Conservation (phyloP, 2,329 filamentous ascomycete genomes). For the Triangularia setosa region DNA sequence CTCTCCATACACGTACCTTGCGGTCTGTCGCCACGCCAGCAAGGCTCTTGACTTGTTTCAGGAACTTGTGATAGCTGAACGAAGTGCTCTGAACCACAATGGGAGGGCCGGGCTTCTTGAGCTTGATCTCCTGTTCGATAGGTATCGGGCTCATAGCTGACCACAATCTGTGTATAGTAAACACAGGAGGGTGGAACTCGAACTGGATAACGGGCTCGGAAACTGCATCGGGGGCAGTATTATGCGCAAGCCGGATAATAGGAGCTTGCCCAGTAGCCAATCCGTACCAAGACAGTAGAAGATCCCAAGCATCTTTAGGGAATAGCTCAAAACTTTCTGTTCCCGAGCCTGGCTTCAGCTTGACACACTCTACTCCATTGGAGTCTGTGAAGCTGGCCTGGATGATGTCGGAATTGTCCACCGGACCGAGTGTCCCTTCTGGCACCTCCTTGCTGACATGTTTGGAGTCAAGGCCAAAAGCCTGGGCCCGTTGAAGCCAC, state of each 20-base stretch:
- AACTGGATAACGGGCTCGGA: slow-evolving; percentile 65
- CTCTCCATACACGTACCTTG: slow-evolving; percentile 74
- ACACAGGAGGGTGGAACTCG: slow-evolving; percentile 79
- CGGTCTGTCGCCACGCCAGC: slow-evolving; percentile 63
- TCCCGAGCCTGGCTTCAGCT: slow-evolving; percentile 65
- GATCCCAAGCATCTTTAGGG: slow-evolving; percentile 74
- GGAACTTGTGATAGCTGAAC: slow-evolving; percentile 67
- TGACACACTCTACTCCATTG: slow-evolving; percentile 58
- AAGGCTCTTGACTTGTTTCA: slow-evolving; percentile 67
- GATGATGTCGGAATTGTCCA: slow-evolving; percentile 85
- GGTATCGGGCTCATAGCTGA: slow-evolving; percentile 54
- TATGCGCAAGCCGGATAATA: slow-evolving; percentile 73
- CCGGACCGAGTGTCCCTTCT: slow-evolving; percentile 64
- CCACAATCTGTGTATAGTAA: slow-evolving; percentile 78
- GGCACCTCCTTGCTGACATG: slow-evolving; percentile 55
- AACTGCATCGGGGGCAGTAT: slow-evolving; percentile 61
- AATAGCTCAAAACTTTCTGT: slow-evolving; percentile 74
- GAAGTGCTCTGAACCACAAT: slow-evolving; percentile 68
- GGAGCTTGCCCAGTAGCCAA: slow-evolving; percentile 64
- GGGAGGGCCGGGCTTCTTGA: slow-evolving; percentile 57
- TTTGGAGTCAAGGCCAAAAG: slow-evolving; percentile 58
- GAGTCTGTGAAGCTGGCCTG: slow-evolving; percentile 54
- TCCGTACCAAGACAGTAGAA: slow-evolving; percentile 80
- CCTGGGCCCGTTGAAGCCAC: slow-evolving; percentile 73
- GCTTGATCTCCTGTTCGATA: slow-evolving; percentile 56